phyloP scores from a whole-genome alignment of 2,329 filamentous ascomycete genomes.

The Rhexocercosporidium sp. region DNA sequence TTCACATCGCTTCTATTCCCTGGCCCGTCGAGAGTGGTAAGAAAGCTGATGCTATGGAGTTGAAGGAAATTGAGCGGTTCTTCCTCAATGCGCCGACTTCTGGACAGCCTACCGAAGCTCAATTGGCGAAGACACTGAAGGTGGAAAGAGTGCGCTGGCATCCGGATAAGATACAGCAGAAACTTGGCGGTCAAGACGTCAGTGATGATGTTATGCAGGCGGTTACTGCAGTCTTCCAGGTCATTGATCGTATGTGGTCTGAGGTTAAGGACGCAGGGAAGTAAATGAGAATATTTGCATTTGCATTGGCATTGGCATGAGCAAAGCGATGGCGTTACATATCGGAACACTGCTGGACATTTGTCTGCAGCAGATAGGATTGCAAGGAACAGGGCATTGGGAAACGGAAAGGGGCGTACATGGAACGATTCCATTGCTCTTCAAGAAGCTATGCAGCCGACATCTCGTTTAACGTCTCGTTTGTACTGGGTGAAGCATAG shows the following conservation, averaged over 20 bases:
- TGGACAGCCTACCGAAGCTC: slow-evolving; percentile 40
- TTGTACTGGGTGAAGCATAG: not conserved
- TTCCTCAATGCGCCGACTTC: slow-evolving; percentile 56
- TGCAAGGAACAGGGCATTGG: not conserved
- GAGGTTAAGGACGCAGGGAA: slow-evolving; percentile 47
- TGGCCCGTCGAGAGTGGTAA: slow-evolving; percentile 72
- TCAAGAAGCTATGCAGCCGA: not conserved
- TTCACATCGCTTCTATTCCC: slow-evolving; percentile 53
- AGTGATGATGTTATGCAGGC: slow-evolving; percentile 74
- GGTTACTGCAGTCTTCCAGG: slow-evolving; percentile 91
- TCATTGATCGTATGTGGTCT: slow-evolving; percentile 81
- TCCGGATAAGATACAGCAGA: slow-evolving; percentile 96
- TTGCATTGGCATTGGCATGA: not conserved
- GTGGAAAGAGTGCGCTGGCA: slow-evolving; percentile 92
- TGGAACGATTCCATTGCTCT: not conserved
- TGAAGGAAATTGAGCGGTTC: slow-evolving; percentile 65
- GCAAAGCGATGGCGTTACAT: slow-evolving; percentile 31
- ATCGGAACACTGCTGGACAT: not conserved
- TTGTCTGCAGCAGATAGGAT: not conserved
- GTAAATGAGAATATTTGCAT: slow-evolving; percentile 15
- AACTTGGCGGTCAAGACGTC: slow-evolving; percentile 72
- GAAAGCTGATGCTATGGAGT: slow-evolving; percentile 54
- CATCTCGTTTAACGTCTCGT: not conserved
- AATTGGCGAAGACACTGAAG: slow-evolving; percentile 66
- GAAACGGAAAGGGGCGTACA: not conserved